These are phyloP conservation scores for Purpureocillium lavendulum DNA, from an alignment of 2,329 filamentous ascomycete genomes.

Conservation along the genomic window DNA sequence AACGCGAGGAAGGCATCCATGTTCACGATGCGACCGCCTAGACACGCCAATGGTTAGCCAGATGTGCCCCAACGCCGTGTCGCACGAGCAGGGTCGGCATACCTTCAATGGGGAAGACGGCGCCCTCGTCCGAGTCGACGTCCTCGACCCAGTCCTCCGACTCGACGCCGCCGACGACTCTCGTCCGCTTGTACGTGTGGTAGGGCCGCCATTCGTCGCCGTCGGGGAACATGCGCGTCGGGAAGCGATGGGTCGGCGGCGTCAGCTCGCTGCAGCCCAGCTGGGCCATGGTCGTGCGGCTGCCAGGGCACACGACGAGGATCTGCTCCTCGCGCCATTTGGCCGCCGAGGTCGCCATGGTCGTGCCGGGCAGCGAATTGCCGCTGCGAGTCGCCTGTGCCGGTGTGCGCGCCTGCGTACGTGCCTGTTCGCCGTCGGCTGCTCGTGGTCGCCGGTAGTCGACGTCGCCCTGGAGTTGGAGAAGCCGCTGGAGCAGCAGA, in stretches of 20 bases:
- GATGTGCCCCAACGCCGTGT: not conserved
- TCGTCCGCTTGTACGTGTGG: conserved; percentile 61
- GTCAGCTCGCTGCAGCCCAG: conserved; percentile 86
- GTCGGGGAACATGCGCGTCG: conserved; percentile 92
- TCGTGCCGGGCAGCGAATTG: conserved; percentile 10
- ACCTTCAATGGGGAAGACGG: conserved; percentile 75
- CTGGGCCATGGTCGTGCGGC: conserved; percentile 83
- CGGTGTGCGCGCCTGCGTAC: too few species aligned
- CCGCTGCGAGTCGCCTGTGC: conserved; percentile 1
- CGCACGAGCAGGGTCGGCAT: conserved; percentile 8
- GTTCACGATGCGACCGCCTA: conserved; percentile 73
- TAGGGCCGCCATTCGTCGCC: conserved; percentile 70
- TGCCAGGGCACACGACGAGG: conserved; percentile 71
- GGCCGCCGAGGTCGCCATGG: conserved; percentile 46
- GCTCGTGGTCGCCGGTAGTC: not conserved
- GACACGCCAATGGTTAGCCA: conserved; percentile 3
- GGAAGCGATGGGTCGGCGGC: conserved; percentile 75
- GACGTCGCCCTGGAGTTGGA: not conserved
- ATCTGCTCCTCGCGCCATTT: conserved; percentile 59
- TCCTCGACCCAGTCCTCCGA: conserved; percentile 81
- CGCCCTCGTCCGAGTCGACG: conserved; percentile 76
- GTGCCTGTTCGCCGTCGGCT: too few species aligned
- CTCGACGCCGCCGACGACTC: conserved; percentile 35
- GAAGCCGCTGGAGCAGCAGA: too few species aligned
- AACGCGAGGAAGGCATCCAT: conserved; percentile 93